Evolutionary conservation across 768 basidiomycete species (phyloP).

Genomic region (Butyriboletus loyo): DNA sequence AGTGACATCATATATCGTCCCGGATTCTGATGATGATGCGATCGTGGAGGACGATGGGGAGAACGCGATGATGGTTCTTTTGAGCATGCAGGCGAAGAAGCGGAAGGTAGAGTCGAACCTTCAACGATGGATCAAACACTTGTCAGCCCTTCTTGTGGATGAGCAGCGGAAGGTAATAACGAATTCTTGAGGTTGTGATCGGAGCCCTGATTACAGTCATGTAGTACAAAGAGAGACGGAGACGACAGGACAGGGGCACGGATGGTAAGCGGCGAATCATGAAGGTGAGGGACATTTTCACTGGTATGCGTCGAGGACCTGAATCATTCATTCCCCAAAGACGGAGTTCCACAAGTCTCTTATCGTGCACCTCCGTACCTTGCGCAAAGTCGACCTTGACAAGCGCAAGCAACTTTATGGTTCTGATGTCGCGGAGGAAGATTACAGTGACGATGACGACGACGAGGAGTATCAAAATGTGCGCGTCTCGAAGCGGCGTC

Average conservation of each 20-base stretch:
- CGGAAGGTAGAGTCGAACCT: conserved; percentile 43
- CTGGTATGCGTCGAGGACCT: neutral
- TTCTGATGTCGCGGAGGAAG: conserved; percentile 36
- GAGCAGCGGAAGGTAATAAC: conserved; percentile 67
- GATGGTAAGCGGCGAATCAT: conserved; percentile 50
- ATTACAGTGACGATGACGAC: conserved; percentile 35
- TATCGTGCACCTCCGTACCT: conserved; percentile 49
- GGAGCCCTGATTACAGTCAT: conserved; percentile 1
- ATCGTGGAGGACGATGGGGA: conserved; percentile 41
- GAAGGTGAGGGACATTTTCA: conserved; percentile 45
- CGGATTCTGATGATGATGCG: conserved; percentile 70
- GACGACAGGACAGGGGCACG: conserved; percentile 44
- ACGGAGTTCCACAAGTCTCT: conserved; percentile 69
- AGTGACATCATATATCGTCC: conserved; percentile 59
- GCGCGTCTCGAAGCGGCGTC: conserved; percentile 30
- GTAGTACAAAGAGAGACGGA: conserved; percentile 66
- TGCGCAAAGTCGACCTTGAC: conserved; percentile 59
- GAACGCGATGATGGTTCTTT: conserved; percentile 29
- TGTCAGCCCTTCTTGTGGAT: conserved; percentile 54
- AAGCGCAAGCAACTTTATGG: conserved; percentile 45
- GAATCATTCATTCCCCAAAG: conserved; percentile 32
- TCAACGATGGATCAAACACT: conserved; percentile 68
- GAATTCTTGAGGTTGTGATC: neutral
- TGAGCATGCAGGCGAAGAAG: conserved; percentile 34
- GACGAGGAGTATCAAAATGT: conserved; percentile 34